Evolutionary conservation across 192 early-diverging fungal species (phyloP).

Genomic region (Anaeromyces robustus): DNA sequence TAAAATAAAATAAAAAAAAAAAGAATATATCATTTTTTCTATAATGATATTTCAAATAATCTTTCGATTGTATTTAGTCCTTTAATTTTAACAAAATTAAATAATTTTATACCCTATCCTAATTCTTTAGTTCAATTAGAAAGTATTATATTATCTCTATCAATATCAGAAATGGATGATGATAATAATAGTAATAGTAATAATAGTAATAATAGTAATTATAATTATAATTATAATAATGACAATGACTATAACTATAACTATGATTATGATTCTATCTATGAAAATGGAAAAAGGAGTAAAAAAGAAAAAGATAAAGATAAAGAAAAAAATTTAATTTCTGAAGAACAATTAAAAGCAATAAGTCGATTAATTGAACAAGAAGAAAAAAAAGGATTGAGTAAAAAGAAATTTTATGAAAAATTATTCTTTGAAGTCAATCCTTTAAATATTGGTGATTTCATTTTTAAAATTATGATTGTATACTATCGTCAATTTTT

Average conservation of each 20-base stretch:
- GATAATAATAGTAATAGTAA: too few relatives aligned
- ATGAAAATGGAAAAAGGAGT: too few relatives aligned
- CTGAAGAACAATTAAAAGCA: neutral
- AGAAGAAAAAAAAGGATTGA: neutral
- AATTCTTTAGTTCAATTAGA: neutral
- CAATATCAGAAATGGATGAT: neutral
- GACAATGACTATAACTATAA: too few relatives aligned
- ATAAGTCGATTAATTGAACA: neutral
- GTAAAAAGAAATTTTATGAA: neutral
- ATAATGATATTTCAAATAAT: neutral
- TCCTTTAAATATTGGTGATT: neutral
- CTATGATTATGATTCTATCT: too few relatives aligned
- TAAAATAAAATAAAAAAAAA: neutral
- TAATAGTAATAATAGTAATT: too few relatives aligned
- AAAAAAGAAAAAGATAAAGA: too few relatives aligned
- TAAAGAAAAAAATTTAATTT: too few relatives aligned
- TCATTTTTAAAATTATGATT: neutral
- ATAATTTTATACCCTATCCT: neutral
- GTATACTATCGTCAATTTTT: neutral
- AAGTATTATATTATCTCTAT: neutral
- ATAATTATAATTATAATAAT: too few relatives aligned
- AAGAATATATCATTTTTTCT: neutral
- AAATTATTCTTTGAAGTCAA: neutral
- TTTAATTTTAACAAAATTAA: neutral
- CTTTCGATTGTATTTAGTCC: neutral